Base-by-base conservation (phyloP, 1,284 basidiomycete species). In the Ustilago cynodontis region DNA sequence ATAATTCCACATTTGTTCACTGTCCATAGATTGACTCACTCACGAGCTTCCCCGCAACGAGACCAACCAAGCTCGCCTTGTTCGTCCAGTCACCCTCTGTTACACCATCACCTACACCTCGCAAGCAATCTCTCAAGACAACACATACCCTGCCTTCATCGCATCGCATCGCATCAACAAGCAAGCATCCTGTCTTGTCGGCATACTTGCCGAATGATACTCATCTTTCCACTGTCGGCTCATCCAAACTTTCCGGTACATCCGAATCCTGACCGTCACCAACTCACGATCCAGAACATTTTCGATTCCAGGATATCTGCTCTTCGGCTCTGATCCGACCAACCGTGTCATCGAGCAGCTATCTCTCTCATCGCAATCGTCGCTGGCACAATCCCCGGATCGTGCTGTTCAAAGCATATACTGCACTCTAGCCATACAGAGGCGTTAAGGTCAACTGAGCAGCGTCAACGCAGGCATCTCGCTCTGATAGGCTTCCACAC, bases 31-130 rank as follows among this genome's bases (percentile, higher is more conserved):
- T 35, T 35, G 55, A 64, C 55, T 64, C 62, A 55, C 39, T 43
- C 56, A 54, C 51, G 22, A 62, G 56, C 66, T 69, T 59, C 66
- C 66, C 66, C 66, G 66, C 66, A 68, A 24, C 33, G 2, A 18
- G 20, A 20, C 41, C n/a, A 43, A 33, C 31, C 5, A 33, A 33
- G 20, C 11, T 43, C 13, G 18, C 3, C 9, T 14, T 57, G 26
- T 20, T 28, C 28, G 7, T 35, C 20, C 31, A n/a, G 13, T 10
- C 10, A 10, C 22, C 28, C 35, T 18, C 37, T 26, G 20, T n/a
- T 53, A 37, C 14, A 41, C 51, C 22, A 54, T 54, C 66, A 58
- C 7, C 39, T 31, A 54, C 20, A n/a, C 31, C 14, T n/a, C 28
- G 54, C 35, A 59, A 52, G 31, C 33, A 26, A 35, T 31, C 13